Percentiles rank a stretch among this genome's conserved stretches.
phyloP scores from a whole-genome alignment of 139 green algal species.

The Monoraphidium neglectum region DNA sequence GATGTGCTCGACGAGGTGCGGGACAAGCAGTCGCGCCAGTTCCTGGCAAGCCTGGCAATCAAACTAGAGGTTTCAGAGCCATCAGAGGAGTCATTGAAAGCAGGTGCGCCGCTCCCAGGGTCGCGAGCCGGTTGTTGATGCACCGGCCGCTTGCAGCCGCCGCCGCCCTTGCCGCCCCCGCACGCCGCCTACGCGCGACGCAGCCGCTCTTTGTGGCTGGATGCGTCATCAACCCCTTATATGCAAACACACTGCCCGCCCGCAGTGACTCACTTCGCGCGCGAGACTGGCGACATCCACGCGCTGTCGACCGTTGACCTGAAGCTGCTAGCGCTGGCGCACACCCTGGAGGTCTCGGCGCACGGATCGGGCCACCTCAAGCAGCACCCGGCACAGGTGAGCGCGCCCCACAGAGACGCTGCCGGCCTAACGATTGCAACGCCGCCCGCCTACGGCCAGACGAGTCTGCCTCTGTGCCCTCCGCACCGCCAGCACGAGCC shows the following conservation, averaged over 20 bases:
- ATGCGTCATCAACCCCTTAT: neutral
- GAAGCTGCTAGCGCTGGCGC: slow-evolving; percentile 82
- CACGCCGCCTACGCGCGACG: too few relatives aligned
- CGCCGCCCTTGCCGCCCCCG: too few relatives aligned
- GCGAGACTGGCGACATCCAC: slow-evolving; percentile 85
- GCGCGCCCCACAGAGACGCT: too few relatives aligned
- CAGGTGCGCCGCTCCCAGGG: slow-evolving; percentile 45
- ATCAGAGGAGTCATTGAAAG: slow-evolving; percentile 67
- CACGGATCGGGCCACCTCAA: slow-evolving; percentile 69
- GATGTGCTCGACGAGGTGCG: slow-evolving; percentile 82
- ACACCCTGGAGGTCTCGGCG: slow-evolving; percentile 71
- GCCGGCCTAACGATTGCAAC: too few relatives aligned
- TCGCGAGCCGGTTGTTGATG: too few relatives aligned
- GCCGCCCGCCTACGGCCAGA: too few relatives aligned
- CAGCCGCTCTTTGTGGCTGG: too few relatives aligned
- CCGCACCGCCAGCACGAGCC: too few relatives aligned
- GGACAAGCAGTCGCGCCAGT: slow-evolving; percentile 71
- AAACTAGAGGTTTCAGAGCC: slow-evolving; percentile 67
- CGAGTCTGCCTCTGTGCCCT: too few relatives aligned
- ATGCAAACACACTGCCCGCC: neutral
- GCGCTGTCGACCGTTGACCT: slow-evolving; percentile 82
- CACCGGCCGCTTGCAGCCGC: too few relatives aligned
- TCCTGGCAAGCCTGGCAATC: slow-evolving; percentile 65
- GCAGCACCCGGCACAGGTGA: slow-evolving; percentile 53
- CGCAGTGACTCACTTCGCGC: slow-evolving; percentile 85